Evolutionary conservation across 257 asterid genomes (phyloP).

Genomic region (Capsicum baccatum): DNA sequence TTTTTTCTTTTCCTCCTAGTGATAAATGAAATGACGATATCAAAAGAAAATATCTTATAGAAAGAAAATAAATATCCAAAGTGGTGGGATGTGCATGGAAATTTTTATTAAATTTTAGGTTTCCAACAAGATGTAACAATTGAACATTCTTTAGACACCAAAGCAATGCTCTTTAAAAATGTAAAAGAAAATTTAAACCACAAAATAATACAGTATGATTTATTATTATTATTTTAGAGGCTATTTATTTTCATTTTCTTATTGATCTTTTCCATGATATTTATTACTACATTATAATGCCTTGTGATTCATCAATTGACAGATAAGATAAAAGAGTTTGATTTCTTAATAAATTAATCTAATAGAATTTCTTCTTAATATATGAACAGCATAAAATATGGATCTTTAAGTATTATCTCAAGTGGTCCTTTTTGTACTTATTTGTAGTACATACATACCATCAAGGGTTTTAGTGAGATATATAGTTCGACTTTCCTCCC

Average conservation of each 20-base stretch:
- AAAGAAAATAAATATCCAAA: background rate
- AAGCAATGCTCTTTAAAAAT: constrained; percentile 16
- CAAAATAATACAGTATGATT: background rate
- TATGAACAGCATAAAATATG: constrained; percentile 18
- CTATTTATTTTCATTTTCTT: background rate
- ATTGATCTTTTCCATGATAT: background rate
- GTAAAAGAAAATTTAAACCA: constrained; percentile 1
- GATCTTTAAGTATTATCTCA: constrained; percentile 1
- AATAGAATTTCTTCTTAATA: background rate
- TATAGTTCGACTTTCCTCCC: background rate
- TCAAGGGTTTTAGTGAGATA: background rate
- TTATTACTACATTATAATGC: background rate
- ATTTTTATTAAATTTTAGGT: background rate
- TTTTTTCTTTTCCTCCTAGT: too few species aligned
- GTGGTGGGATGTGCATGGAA: background rate
- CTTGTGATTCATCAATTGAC: background rate
- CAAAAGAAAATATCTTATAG: background rate
- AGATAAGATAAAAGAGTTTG: background rate
- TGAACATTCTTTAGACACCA: constrained; percentile 17
- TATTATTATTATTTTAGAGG: background rate
- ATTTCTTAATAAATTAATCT: background rate
- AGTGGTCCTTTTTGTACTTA: constrained; percentile 13
- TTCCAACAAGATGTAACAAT: constrained; percentile 9
- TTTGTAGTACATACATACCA: background rate
- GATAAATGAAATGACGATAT: background rate